These are phyloP conservation scores for Parsonsia alboflavescens DNA, from an alignment of 257 asterid species.

Conservation along the genomic window DNA sequence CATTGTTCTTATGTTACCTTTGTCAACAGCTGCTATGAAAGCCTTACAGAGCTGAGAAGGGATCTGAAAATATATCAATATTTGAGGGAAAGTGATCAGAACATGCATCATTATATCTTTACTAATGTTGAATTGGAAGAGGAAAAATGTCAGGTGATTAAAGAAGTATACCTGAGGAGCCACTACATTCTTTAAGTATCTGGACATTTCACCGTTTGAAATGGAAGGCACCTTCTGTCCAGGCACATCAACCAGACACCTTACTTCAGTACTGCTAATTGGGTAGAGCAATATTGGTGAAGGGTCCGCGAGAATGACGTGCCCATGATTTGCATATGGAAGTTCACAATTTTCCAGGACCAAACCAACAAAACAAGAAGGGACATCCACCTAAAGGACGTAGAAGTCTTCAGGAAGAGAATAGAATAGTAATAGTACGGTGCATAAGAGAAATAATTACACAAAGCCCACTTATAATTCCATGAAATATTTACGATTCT, in stretches of 20 bases:
- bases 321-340: conserved; percentile 31
- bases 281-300: conserved; percentile 33
- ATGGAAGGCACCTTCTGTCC: conserved; percentile 38
- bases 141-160: background rate
- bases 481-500: no score
- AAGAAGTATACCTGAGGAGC: conserved; percentile 29
- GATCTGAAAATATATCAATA: conserved; percentile 13
- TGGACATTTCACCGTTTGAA: conserved; percentile 30
- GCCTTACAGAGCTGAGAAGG: conserved; percentile 27
- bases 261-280: conserved; percentile 30
- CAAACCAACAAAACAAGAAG: conserved; percentile 33
- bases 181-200: conserved; percentile 26
- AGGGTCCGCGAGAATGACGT: conserved; percentile 33
- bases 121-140: background rate
- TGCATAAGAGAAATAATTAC: background rate
- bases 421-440: background rate
- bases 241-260: conserved; percentile 36
- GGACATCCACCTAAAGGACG: conserved; percentile 25
- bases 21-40: conserved; percentile 30
- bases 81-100: background rate
- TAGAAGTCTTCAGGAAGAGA: background rate
- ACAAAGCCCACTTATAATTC: background rate
- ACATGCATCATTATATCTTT: background rate
- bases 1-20: conserved; percentile 34
- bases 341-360: conserved; percentile 32